These are phyloP conservation scores for Rhizopogon vesiculosus DNA, from an alignment of 768 basidiomycete genomes.

Conservation along the genomic window DNA sequence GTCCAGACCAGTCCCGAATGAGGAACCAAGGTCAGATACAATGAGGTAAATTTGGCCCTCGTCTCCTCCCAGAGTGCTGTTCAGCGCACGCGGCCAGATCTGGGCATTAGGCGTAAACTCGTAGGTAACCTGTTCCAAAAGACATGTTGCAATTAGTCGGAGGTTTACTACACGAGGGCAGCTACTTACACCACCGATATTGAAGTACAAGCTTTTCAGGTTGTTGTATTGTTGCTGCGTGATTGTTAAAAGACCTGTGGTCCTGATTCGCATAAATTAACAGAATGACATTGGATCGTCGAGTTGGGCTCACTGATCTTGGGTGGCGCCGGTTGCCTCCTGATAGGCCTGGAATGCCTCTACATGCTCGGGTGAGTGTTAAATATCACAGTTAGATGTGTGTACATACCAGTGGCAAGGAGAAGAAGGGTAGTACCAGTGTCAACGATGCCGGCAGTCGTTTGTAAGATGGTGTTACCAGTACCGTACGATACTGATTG, in stretches of 20 bases:
- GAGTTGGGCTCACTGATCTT: slow-evolving; percentile 39
- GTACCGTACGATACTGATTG: slow-evolving; percentile 31
- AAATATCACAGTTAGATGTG: neutral
- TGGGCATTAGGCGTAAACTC: slow-evolving; percentile 62
- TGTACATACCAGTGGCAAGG: slow-evolving; percentile 35
- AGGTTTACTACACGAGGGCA: neutral
- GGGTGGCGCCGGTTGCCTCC: slow-evolving; percentile 43
- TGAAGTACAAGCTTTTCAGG: slow-evolving; percentile 49
- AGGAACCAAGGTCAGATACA: slow-evolving; percentile 44
- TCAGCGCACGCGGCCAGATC: slow-evolving; percentile 62
- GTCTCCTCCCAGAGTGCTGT: slow-evolving; percentile 52
- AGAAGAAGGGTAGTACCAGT: slow-evolving; percentile 52
- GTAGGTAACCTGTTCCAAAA: slow-evolving; percentile 36
- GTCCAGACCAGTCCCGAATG: slow-evolving; percentile 54
- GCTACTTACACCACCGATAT: slow-evolving; percentile 36
- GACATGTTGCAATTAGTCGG: neutral
- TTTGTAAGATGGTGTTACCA: slow-evolving; percentile 26
- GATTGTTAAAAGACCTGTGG: slow-evolving; percentile 53
- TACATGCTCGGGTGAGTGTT: neutral
- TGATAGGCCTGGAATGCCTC: slow-evolving; percentile 56
- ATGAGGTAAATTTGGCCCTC: slow-evolving; percentile 49
- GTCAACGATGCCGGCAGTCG: slow-evolving; percentile 46
- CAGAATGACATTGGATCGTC: neutral
- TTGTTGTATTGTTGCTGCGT: slow-evolving; percentile 42
- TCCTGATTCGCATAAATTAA: slow-evolving; percentile 19